Evolutionary conservation across 305 asterid genomes (phyloP).

Genomic region (Fraxinus greggii): DNA sequence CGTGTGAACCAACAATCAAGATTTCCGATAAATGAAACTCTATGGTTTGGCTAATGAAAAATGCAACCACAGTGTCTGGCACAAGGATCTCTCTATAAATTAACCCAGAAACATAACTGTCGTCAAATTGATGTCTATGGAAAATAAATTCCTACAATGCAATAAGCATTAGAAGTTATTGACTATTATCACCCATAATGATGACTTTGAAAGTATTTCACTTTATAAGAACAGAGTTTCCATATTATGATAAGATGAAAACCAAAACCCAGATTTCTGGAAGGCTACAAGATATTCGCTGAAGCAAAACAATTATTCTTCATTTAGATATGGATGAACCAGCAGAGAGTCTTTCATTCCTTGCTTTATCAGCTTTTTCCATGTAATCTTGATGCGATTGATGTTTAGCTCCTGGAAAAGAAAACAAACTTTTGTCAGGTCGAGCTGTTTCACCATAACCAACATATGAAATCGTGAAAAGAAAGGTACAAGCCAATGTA

Average conservation of each 20-base stretch:
- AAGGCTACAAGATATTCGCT: neutral
- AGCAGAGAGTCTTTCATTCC: conserved; percentile 70
- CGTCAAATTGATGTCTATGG: neutral
- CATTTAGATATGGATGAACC: conserved; percentile 46
- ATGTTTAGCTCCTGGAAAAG: conserved; percentile 62
- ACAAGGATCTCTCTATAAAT: neutral
- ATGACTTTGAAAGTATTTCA: neutral
- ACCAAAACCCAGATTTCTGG: neutral
- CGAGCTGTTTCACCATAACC: neutral
- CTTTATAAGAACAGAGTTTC: conserved; percentile 1
- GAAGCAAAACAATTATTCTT: conserved; percentile 12
- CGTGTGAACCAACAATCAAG: neutral
- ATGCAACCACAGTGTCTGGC: neutral
- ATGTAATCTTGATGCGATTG: conserved; percentile 92
- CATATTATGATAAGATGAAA: neutral
- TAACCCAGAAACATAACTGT: neutral
- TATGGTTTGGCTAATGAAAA: neutral
- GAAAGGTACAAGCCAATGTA: neutral
- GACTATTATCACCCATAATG: neutral
- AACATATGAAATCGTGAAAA: neutral
- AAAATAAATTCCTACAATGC: neutral
- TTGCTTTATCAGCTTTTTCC: conserved; percentile 89
- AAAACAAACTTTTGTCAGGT: neutral
- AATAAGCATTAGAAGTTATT: neutral
- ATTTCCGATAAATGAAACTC: neutral